phyloP scores from a whole-genome alignment of 1,139 yeast species.

The Trichomonascaceae sp. region DNA sequence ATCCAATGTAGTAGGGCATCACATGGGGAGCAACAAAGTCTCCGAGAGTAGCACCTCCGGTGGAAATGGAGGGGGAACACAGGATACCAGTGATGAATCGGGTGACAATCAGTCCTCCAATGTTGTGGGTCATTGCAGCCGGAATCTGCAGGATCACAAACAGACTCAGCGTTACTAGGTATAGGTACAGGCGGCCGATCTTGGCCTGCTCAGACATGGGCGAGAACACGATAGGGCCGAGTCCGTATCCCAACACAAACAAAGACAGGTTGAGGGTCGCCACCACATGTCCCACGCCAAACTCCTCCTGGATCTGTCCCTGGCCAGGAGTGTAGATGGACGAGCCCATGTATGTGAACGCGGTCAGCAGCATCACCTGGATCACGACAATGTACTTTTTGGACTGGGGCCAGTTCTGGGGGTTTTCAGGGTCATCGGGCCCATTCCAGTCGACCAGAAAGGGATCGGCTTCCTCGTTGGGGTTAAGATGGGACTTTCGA shows the following conservation, averaged over 20 bases:
- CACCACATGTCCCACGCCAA: conserved; percentile 31
- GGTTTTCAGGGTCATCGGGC: conserved; percentile 43
- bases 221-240: conserved; percentile 42
- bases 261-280: conserved; percentile 41
- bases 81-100: conserved; percentile 71
- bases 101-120: conserved; percentile 39
- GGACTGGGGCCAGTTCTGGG: conserved; percentile 39
- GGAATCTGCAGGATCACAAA: conserved; percentile 45
- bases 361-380: conserved; percentile 35
- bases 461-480: conserved; percentile 7
- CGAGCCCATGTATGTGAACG: conserved; percentile 46
- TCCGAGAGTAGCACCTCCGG: conserved; percentile 76
- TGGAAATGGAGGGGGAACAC: conserved; percentile 75
- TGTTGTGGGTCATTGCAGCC: conserved; percentile 34
- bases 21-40: conserved; percentile 30
- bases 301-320: conserved; percentile 30
- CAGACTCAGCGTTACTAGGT: conserved; percentile 37
- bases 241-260: conserved; percentile 45
- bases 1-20: conserved; percentile 22
- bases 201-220: conserved; percentile 41
- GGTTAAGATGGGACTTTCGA: background rate
- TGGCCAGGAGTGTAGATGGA: conserved; percentile 50
- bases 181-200: conserved; percentile 43
- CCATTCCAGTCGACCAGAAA: conserved; percentile 33
- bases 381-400: conserved; percentile 30